Percentiles rank a stretch among this genome's conserved stretches.
Evolutionary conservation across 495 filamentous ascomycete genomes (phyloP).

Genomic region (Xylaria nigripes): DNA sequence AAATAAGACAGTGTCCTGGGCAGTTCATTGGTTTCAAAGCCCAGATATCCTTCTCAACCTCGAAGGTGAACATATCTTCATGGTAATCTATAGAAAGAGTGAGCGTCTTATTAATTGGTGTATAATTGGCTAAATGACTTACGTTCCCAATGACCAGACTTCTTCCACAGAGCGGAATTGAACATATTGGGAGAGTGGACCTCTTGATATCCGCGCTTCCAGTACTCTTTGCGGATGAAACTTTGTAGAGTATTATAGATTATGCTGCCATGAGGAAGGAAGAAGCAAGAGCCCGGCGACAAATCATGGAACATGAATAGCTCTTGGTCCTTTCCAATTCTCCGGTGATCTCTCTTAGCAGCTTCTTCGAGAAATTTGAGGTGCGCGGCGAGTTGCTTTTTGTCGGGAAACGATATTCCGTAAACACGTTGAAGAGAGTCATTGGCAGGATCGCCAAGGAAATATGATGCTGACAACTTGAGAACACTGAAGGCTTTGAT

Average conservation of each 20-base stretch:
- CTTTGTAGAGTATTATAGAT: constrained; percentile 83
- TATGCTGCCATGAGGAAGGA: constrained; percentile 81
- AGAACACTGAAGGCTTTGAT: constrained; percentile 92
- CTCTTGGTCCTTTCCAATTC: constrained; percentile 88
- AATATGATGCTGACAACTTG: constrained; percentile 91
- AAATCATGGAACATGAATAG: constrained; percentile 93
- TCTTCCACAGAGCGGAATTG: constrained; percentile 84
- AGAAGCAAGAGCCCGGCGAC: constrained; percentile 88
- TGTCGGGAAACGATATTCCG: constrained; percentile 94
- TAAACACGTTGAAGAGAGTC: constrained; percentile 94
- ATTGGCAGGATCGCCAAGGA: constrained; percentile 85
- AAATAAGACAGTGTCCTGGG: constrained; percentile 76
- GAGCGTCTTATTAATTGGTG: background rate
- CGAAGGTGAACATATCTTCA: constrained; percentile 93
- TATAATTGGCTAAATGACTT: background rate
- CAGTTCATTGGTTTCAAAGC: constrained; percentile 98
- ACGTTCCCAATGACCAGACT: constrained; percentile 77
- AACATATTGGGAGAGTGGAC: constrained; percentile 97
- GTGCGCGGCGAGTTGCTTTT: constrained; percentile 84
- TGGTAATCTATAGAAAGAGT: constrained; percentile 56
- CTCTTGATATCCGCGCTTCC: constrained; percentile 88
- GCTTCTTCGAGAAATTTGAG: constrained; percentile 92
- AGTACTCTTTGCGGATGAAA: constrained; percentile 79
- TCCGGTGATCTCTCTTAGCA: constrained; percentile 86
- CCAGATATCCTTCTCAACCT: constrained; percentile 81